These are phyloP conservation scores for Exophiala calicioides DNA, from an alignment of 2,329 filamentous ascomycete species.

Conservation along the genomic window DNA sequence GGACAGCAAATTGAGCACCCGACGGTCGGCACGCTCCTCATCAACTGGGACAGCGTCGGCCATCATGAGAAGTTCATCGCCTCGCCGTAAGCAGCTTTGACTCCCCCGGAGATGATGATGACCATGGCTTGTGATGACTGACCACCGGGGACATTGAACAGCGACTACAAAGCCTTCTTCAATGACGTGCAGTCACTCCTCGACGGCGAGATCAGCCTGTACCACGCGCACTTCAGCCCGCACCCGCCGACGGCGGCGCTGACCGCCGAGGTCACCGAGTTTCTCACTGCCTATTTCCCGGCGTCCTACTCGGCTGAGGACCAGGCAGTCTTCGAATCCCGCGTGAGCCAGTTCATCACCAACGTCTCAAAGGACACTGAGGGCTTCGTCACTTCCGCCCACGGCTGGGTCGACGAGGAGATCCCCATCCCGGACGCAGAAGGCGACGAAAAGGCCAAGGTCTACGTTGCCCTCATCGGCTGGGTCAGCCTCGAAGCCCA, in stretches of 20 bases:
- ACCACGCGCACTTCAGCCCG: constrained; percentile 31
- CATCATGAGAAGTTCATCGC: constrained; percentile 32
- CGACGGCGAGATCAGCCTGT: constrained; percentile 10
- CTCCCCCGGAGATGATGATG: background rate
- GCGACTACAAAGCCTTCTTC: constrained; percentile 15
- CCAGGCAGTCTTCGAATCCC: constrained; percentile 22
- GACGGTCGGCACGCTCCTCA: constrained; percentile 27
- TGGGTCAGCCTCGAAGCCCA: constrained; percentile 46
- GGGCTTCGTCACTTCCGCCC: constrained; percentile 25
- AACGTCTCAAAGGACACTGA: constrained; percentile 17
- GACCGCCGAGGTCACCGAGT: constrained; percentile 29
- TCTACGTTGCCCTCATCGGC: constrained; percentile 36
- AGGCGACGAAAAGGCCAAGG: constrained; percentile 34
- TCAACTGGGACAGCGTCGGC: constrained; percentile 35
- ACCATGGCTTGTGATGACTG: background rate
- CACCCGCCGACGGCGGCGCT: constrained; percentile 30
- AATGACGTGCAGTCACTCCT: constrained; percentile 1
- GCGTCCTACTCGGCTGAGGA: constrained; percentile 27
- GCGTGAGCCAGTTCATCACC: constrained; percentile 22
- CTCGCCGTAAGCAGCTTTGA: constrained; percentile 24
- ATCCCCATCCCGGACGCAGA: constrained; percentile 35
- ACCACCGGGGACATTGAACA: constrained; percentile 4
- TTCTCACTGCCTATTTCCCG: constrained; percentile 30
- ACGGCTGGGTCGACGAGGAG: constrained; percentile 34
- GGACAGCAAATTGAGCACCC: constrained; percentile 33